Conservation (phyloP, 495 filamentous ascomycete genomes). For the Daldinia bambusicola region DNA sequence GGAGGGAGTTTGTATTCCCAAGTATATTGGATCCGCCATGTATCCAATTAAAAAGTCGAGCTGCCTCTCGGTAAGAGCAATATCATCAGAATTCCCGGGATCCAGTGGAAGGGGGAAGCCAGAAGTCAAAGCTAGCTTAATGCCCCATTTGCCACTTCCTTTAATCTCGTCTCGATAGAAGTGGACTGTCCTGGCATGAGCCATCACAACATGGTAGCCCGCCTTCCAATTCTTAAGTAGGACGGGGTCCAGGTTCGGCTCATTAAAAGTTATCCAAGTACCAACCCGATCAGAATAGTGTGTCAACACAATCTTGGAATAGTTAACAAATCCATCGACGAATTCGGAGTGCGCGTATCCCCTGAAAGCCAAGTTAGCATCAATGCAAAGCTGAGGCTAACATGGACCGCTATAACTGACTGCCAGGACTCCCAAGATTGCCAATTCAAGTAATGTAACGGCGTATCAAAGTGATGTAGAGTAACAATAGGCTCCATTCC, state of each 20-base stretch:
- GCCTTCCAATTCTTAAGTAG: neutral
- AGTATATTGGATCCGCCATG: neutral
- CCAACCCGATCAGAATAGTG: constrained; percentile 12
- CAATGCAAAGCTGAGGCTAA: neutral
- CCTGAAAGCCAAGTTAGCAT: neutral
- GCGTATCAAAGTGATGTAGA: neutral
- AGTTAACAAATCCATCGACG: constrained; percentile 12
- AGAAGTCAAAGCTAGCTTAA: neutral
- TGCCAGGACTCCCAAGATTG: too few relatives aligned
- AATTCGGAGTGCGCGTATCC: neutral
- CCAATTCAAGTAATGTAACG: neutral
- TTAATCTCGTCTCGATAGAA: neutral
- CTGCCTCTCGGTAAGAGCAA: neutral
- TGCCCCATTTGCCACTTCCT: neutral
- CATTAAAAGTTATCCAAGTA: constrained; percentile 14
- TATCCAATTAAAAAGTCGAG: neutral
- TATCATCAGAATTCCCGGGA: neutral
- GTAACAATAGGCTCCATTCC: neutral
- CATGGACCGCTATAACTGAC: neutral
- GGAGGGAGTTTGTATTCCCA: neutral
- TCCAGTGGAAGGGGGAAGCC: neutral
- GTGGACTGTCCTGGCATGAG: neutral
- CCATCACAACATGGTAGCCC: neutral
- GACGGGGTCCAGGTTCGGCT: neutral
- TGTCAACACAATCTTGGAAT: constrained; percentile 11